Evolutionary conservation across 495 filamentous ascomycete genomes (phyloP), one percentile per base, ranked within the genome.

Genomic region (Daldinia loculata): DNA sequence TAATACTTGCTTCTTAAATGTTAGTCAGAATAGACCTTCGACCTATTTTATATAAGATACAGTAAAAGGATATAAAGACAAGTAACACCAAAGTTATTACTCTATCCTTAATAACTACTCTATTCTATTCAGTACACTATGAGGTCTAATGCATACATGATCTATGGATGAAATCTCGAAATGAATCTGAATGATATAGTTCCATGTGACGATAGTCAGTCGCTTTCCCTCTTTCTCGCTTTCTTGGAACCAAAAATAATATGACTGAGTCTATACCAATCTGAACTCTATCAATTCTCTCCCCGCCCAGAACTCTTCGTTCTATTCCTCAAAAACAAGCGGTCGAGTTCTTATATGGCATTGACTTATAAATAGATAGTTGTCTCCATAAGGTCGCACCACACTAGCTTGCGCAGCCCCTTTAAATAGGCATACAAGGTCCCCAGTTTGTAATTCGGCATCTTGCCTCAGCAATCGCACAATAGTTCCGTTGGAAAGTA

Each of bases 351-450:
- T 39, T 3, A 58, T 58, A 27, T 39, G 5, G 19, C 56, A 58
- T 11, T 58, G 56, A 9, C 56, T 58, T 17, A 58, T 6, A 24
- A 58, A 58, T 9, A 11, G 39, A 58, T 58, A 58, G 19, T 15
- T 9, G 6, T 39, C 19, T 39, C 32, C 56, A 8, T 7, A 58
- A 6, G 56, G 56, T 6, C 32, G n/a, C 34, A 58, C 19, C n/a
- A 58, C 34, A 39, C 32, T 38, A 3, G 56, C 32, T n/a, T 41
- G 56, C 1, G 17, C 2, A 22, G 34, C 30, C n/a, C 56, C 56
- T 32, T 38, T 58, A 15, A 58, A 58, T 38, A 58, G 32, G 6
- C 56, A 58, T 26, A 58, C 34, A 24, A 41, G 29, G n/a, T 58
- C 34, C n/a, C 56, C 56, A 15, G 56, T 14, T 15, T 27, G 34